Conservation (phyloP, 768 basidiomycete genomes). For the Kwoniella sp. region DNA sequence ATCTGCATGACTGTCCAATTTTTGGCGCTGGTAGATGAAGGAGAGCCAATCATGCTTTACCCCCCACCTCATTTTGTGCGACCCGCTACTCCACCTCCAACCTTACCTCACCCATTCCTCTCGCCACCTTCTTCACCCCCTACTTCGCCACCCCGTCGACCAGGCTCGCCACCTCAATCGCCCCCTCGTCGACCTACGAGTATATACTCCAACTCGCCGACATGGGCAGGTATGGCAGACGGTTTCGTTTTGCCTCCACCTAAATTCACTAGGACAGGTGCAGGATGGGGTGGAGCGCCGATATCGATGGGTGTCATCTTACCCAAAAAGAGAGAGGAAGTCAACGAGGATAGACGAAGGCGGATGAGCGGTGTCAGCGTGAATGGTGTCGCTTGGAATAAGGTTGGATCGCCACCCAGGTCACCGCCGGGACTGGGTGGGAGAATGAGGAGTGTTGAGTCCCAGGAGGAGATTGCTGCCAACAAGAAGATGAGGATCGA, state of each 20-base stretch:
- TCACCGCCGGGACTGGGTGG: constrained; percentile 15
- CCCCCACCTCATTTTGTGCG: constrained; percentile 28
- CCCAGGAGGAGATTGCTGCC: constrained; percentile 22
- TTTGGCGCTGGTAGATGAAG: constrained; percentile 30
- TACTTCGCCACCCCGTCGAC: constrained; percentile 20
- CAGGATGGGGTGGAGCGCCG: constrained; percentile 14
- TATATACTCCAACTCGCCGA: constrained; percentile 13
- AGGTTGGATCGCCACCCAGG: constrained; percentile 10
- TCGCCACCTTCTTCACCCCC: constrained; percentile 23
- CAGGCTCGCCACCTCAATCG: constrained; percentile 21
- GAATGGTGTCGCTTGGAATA: constrained; percentile 5
- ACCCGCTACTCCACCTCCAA: constrained; percentile 20
- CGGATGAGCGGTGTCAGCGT: constrained; percentile 29
- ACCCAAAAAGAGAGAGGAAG: constrained; percentile 36
- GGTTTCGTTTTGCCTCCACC: constrained; percentile 40
- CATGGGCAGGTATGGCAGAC: constrained; percentile 42
- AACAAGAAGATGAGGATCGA: constrained; percentile 14
- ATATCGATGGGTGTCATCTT: constrained; percentile 30
- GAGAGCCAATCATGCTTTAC: constrained; percentile 40
- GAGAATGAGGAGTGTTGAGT: constrained; percentile 21
- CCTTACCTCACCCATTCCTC: constrained; percentile 20
- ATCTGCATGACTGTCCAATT: no score
- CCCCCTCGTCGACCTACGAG: constrained; percentile 13
- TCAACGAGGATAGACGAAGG: constrained; percentile 30
- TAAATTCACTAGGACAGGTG: constrained; percentile 25